phyloP scores from a whole-genome alignment of 2,329 filamentous ascomycete species.

The Verticillium nonalfalfae region DNA sequence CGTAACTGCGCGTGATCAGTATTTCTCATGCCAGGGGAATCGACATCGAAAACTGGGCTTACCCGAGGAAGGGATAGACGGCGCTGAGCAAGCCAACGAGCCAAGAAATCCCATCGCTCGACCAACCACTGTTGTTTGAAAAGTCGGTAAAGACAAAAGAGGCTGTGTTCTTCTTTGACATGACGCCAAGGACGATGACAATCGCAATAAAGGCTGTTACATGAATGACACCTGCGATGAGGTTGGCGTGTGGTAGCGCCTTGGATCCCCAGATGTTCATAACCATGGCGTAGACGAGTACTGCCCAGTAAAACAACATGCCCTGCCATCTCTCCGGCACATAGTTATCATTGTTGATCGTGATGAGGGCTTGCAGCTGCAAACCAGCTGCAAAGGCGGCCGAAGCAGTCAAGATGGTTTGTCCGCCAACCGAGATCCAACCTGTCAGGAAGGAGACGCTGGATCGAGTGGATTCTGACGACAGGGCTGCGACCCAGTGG shows the following conservation, averaged over 20 bases:
- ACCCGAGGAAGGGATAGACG: slow-evolving; percentile 26
- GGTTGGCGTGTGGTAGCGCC: slow-evolving; percentile 28
- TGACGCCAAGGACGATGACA: slow-evolving; percentile 19
- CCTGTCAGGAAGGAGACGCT: slow-evolving; percentile 32
- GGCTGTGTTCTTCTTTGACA: slow-evolving; percentile 21
- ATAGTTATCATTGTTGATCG: slow-evolving; percentile 33
- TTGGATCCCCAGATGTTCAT: slow-evolving; percentile 35
- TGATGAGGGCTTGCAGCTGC: slow-evolving; percentile 34
- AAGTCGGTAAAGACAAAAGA: slow-evolving; percentile 24
- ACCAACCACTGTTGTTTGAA: slow-evolving; percentile 24
- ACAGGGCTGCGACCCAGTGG: slow-evolving; percentile 35
- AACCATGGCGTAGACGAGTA: slow-evolving; percentile 26
- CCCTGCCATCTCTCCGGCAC: slow-evolving; percentile 34
- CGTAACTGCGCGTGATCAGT: slow-evolving; percentile 15
- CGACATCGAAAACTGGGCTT: slow-evolving; percentile 1
- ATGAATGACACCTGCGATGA: slow-evolving; percentile 18
- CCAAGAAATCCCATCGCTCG: slow-evolving; percentile 22
- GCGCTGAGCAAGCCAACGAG: slow-evolving; percentile 22
- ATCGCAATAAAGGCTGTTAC: slow-evolving; percentile 19
- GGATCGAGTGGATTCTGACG: slow-evolving; percentile 22
- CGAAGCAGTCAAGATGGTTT: slow-evolving; percentile 37
- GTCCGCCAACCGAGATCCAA: slow-evolving; percentile 39
- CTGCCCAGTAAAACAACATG: slow-evolving; percentile 39
- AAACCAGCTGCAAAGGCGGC: slow-evolving; percentile 39
- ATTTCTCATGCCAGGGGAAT: not conserved